Conservation (phyloP, 257 asterid genomes). For the Plantago ovata region DNA sequence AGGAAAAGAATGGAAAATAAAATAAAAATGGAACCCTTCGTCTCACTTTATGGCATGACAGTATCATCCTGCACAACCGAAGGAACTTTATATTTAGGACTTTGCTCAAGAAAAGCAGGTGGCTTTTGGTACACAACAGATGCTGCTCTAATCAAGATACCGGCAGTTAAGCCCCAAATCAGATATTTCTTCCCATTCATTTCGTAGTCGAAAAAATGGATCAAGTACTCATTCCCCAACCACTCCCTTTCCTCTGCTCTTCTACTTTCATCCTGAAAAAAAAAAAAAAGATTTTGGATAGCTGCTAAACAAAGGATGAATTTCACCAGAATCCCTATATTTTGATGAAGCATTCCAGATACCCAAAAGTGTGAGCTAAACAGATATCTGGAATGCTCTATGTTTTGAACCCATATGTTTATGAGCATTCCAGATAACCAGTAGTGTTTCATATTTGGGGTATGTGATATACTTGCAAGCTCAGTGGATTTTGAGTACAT, state of each 20-base stretch:
- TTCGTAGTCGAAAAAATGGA: slow-evolving; percentile 76
- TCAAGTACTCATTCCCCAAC: slow-evolving; percentile 70
- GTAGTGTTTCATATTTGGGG: background rate
- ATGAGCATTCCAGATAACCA: background rate
- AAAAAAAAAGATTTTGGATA: background rate
- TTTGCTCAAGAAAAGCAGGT: slow-evolving; percentile 79
- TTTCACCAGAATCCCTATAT: background rate
- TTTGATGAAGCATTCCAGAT: background rate
- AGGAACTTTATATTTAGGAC: slow-evolving; percentile 65
- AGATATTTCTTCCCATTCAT: slow-evolving; percentile 45
- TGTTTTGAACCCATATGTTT: background rate
- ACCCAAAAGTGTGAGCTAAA: too few species aligned
- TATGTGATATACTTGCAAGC: background rate
- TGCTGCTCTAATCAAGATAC: slow-evolving; percentile 83
- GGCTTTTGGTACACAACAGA: slow-evolving; percentile 78
- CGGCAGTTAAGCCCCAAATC: slow-evolving; percentile 97
- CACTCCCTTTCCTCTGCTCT: slow-evolving; percentile 78
- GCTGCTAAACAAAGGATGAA: background rate
- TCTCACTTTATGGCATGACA: slow-evolving; percentile 33
- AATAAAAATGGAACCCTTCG: background rate
- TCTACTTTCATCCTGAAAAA: slow-evolving; percentile 68
- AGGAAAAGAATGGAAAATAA: background rate
- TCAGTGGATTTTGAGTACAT: background rate
- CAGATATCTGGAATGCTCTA: too few species aligned
- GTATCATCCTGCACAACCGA: slow-evolving; percentile 41